Evolutionary conservation across 2,329 filamentous ascomycete species (phyloP).

Genomic region (Leptographium flavum): DNA sequence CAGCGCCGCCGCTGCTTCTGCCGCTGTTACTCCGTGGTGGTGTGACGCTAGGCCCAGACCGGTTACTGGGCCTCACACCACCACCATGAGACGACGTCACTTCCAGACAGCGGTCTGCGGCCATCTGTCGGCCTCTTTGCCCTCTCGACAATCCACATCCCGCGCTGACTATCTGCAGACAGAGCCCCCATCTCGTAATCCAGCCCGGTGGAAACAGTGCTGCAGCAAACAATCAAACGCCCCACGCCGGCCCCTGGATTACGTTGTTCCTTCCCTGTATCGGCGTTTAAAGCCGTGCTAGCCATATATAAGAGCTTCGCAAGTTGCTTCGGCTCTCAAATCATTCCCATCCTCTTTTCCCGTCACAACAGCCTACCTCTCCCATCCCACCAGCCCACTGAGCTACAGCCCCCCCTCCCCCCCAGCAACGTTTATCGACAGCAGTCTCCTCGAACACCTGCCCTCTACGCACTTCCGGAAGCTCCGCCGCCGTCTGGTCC

Average conservation of each 20-base stretch:
- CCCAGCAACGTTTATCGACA: not conserved
- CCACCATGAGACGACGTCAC: not conserved
- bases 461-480: not conserved
- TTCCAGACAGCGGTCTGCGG: not conserved
- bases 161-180: not conserved
- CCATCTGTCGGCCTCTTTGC: not conserved
- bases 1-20: no score
- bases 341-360: not conserved
- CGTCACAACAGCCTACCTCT: not conserved
- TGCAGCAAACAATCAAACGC: not conserved
- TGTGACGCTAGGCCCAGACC: not conserved
- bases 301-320: not conserved
- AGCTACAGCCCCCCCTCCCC: not conserved
- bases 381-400: not conserved
- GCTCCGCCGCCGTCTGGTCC: not conserved
- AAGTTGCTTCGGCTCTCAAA: not conserved
- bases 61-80: not conserved
- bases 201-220: not conserved
- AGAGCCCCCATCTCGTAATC: not conserved
- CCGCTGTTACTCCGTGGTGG: not conserved
- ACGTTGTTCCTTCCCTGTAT: not conserved
- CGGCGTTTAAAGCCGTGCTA: no score
- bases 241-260: not conserved
- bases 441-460: not conserved
- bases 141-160: not conserved